Evolutionary conservation across 2,329 filamentous ascomycete genomes (phyloP), one percentile per base, ranked within the genome.

Genomic region (Orbilia brochopaga): DNA sequence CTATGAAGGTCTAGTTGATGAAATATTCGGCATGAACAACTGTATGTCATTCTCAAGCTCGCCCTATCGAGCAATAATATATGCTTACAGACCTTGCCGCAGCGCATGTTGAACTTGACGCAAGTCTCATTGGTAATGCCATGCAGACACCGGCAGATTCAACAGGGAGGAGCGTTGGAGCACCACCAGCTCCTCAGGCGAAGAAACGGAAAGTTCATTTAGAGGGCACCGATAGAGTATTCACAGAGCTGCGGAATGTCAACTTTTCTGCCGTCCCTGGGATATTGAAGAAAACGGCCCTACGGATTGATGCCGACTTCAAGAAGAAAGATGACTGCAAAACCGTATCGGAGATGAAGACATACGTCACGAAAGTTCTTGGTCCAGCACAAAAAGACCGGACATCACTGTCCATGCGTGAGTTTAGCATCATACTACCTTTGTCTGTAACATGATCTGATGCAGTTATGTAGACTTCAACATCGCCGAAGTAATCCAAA

Each of bases 181-280:
- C 32, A 23, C 67, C 67, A 24, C 78, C 77, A 58, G 83, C 65
- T 80, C 88, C 80, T 80, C 87, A 80, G 83, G 88, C 81, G n/a
- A 83, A 86, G 77, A 97, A 96, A 79, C 87, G 92, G 60, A 96
- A 95, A 76, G 88, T 99, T 51, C 86, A 90, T 76, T 85, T 99
- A 1, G 93, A 97, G 78, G 90, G 90, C 1, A 91, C 89, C 13
- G 95, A 99, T 78, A 90, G 90, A 74, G 83, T 99, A 10, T 99
- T 93, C 78, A 87, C 88, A 53, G 90, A 95, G 75, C 83, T 99
- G 2, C 88, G 93, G 63, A 91, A 97, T 78, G 88, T 90, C 44
- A 99, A 99, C 78, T 99, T 97, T 79, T 93, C 92, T 37, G 92
- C 96, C 61, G 92, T 99, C 42, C 94, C 94, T 13, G 88, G 87